Base-by-base conservation (phyloP, 371 early-diverging fungal species). In the Haplosporangium sp. region DNA sequence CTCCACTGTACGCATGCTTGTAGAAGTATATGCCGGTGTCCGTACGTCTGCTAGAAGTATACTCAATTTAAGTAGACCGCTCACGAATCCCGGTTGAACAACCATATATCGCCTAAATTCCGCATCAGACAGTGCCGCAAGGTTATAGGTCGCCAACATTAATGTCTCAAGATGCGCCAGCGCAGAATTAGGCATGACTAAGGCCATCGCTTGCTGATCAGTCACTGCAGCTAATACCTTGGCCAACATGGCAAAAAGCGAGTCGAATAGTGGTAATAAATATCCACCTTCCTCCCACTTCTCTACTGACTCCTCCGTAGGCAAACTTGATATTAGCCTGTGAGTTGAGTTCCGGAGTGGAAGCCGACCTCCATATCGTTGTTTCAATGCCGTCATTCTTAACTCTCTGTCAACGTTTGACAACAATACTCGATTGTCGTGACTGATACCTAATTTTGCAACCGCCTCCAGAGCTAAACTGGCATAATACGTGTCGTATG, bases 401-500 rank as follows among this genome's bases (percentile, higher is more conserved):
- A 75, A 34, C 2, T 83, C 74, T 3, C 67, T 61, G 39, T 84
- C 77, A 4, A 87, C 82, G 2, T 77, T 67, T 7, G 86, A 78
- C 48, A 90, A 75, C 4, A 86, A 52, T 44, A 84, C 53, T 39
- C 88, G 86, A 62, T 90, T 90, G 19, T 88, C 88, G 44, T 89
- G 86, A 45, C 86, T 86, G 47, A 89, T 88, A 0, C 89, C 84
- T 9, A 90, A 67, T 60, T 90, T 90, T 7, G 88, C 86, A 82
- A 88, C 82, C 17, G 86, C 86, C 65, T 90, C 90, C 44, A 88
- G 83, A 1, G 90, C 86, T 58, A 90, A 67, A 20, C 86, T 70
- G 8, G 89, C 79, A 69, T 89, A 90, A 50, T 90, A 90, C 1
- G 90, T 89, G 52, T 90, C 88, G 8, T 85, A 85, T 0, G 88